These are phyloP conservation scores for Excoecaria cochinchinensis DNA, from an alignment of 345 rosid genomes.

Conservation along the genomic window DNA sequence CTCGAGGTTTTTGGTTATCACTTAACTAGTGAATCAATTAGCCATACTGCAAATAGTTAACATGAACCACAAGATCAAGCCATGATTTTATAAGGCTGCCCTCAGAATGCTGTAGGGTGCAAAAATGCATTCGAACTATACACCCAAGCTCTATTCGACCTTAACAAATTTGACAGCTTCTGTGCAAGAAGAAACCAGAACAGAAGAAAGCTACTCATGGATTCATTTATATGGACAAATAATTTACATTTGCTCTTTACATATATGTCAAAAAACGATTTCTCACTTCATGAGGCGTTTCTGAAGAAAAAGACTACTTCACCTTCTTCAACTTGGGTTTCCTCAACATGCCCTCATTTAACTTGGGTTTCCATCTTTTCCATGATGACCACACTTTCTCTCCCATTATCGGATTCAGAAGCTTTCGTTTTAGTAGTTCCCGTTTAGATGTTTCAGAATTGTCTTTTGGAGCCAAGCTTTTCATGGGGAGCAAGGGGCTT, in stretches of 20 bases:
- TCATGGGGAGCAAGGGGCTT: constrained; percentile 37
- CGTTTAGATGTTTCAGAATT: constrained; percentile 41
- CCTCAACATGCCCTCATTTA: constrained; percentile 21
- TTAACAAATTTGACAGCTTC: too few species aligned
- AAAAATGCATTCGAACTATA: too few species aligned
- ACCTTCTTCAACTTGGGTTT: neutral
- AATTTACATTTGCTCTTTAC: neutral
- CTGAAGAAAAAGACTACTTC: neutral
- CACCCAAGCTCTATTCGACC: too few species aligned
- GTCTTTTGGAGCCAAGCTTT: constrained; percentile 32
- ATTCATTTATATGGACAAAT: too few species aligned
- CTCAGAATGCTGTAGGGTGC: too few species aligned
- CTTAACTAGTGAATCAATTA: too few species aligned
- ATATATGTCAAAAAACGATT: neutral
- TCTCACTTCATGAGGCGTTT: neutral
- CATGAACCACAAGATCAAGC: too few species aligned
- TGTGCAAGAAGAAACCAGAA: too few species aligned
- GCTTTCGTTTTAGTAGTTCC: constrained; percentile 47
- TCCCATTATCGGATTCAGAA: constrained; percentile 43
- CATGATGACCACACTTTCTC: constrained; percentile 53
- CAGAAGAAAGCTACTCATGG: too few species aligned
- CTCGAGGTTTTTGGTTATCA: too few species aligned
- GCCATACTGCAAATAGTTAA: too few species aligned
- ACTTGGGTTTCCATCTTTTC: constrained; percentile 53
- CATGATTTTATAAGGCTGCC: too few species aligned